Percentiles rank a stretch among this genome's conserved stretches.
These are phyloP conservation scores for Coemansia sp. DNA, from an alignment of 192 early-diverging fungal genomes.

Conservation along the genomic window DNA sequence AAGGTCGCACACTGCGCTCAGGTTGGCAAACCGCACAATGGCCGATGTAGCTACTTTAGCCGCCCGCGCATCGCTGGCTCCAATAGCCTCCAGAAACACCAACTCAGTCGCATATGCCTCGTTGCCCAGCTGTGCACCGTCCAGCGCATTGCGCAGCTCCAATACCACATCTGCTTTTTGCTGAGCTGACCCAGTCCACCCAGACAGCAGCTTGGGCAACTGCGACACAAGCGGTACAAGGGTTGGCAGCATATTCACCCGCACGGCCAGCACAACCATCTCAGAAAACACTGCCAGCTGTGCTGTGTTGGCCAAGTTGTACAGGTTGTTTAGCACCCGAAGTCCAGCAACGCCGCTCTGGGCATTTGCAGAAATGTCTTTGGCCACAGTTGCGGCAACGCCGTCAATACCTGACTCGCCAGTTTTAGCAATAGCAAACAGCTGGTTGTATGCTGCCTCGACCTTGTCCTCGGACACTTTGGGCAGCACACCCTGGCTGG, in stretches of 20 bases:
- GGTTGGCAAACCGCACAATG: slow-evolving; percentile 64
- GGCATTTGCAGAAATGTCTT: slow-evolving; percentile 15
- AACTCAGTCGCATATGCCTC: slow-evolving; percentile 50
- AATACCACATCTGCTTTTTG: slow-evolving; percentile 60
- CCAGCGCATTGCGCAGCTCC: slow-evolving; percentile 50
- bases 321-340: slow-evolving; percentile 68
- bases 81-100: slow-evolving; percentile 66
- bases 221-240: slow-evolving; percentile 32
- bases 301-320: slow-evolving; percentile 71
- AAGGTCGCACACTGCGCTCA: slow-evolving; percentile 73
- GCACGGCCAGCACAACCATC: slow-evolving; percentile 73
- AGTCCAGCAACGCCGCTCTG: slow-evolving; percentile 31
- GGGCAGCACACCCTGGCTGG: slow-evolving; percentile 49
- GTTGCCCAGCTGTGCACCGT: slow-evolving; percentile 24
- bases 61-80: slow-evolving; percentile 34
- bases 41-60: slow-evolving; percentile 64
- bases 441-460: slow-evolving; percentile 49
- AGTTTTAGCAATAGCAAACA: slow-evolving; percentile 30
- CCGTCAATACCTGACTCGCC: slow-evolving; percentile 7
- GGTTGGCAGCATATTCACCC: slow-evolving; percentile 32
- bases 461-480: slow-evolving; percentile 24
- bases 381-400: not conserved
- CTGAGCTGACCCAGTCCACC: slow-evolving; percentile 17
- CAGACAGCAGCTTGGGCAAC: slow-evolving; percentile 22
- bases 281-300: slow-evolving; percentile 68